A percentile compares a stretch with the other conserved stretches of the same genome.
Evolutionary conservation across 768 basidiomycete genomes (phyloP).

Genomic region (Tricholoma hemisulphureum): DNA sequence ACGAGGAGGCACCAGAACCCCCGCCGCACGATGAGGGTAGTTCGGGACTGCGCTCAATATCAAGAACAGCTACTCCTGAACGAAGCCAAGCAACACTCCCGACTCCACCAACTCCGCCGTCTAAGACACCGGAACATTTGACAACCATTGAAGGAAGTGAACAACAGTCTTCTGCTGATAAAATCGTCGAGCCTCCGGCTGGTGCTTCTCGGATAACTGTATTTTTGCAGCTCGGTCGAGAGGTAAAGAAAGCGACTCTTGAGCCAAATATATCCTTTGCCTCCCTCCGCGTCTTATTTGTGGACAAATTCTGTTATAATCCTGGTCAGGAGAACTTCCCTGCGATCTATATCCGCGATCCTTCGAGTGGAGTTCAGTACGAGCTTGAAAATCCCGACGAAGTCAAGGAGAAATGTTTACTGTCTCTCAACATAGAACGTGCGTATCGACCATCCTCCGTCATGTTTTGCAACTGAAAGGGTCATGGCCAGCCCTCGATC

Average conservation of each 20-base stretch:
- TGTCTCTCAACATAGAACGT: slow-evolving; percentile 98
- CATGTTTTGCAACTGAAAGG: slow-evolving; percentile 2
- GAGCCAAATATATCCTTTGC: slow-evolving; percentile 71
- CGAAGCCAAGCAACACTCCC: slow-evolving; percentile 34
- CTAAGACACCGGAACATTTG: slow-evolving; percentile 41
- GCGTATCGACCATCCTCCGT: slow-evolving; percentile 35
- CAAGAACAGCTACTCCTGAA: slow-evolving; percentile 40
- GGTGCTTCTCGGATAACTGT: slow-evolving; percentile 56
- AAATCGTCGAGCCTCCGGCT: slow-evolving; percentile 8
- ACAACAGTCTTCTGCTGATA: slow-evolving; percentile 5
- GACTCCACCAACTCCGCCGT: slow-evolving; percentile 48
- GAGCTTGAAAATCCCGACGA: slow-evolving; percentile 95
- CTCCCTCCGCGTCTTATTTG: slow-evolving; percentile 81
- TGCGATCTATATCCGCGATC: slow-evolving; percentile 93
- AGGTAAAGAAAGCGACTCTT: slow-evolving; percentile 83
- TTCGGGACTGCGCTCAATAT: slow-evolving; percentile 26
- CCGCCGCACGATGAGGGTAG: slow-evolving; percentile 26
- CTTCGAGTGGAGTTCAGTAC: slow-evolving; percentile 88
- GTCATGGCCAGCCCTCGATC: slow-evolving; percentile 75
- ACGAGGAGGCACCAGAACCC: slow-evolving; percentile 43
- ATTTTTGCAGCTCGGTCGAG: slow-evolving; percentile 86
- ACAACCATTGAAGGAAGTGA: slow-evolving; percentile 12
- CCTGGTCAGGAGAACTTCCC: slow-evolving; percentile 93
- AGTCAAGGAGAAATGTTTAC: slow-evolving; percentile 80
- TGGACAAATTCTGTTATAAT: slow-evolving; percentile 92